Evolutionary conservation across 116 monocot species (phyloP).

Genomic region (Thalassia testudinum): DNA sequence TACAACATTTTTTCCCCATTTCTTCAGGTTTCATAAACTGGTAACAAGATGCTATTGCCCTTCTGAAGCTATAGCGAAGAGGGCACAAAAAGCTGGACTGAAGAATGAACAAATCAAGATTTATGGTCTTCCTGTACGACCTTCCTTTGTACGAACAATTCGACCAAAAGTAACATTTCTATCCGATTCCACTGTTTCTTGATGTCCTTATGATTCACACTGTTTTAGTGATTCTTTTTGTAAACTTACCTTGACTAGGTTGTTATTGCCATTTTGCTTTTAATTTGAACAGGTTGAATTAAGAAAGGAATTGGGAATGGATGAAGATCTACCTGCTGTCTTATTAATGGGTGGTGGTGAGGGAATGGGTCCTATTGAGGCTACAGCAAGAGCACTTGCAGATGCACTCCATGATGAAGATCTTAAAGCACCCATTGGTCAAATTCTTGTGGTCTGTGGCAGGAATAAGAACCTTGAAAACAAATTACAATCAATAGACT

Average conservation of each 20-base stretch:
- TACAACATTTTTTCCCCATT: neutral
- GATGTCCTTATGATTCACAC: neutral
- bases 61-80: conserved; percentile 74
- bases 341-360: conserved; percentile 98
- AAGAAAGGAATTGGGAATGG: conserved; percentile 80
- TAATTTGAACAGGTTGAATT: conserved; percentile 38
- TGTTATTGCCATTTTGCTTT: too few species aligned
- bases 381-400: conserved; percentile 80
- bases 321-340: conserved; percentile 83
- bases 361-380: conserved; percentile 99
- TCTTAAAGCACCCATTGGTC: conserved; percentile 61
- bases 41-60: conserved; percentile 99
- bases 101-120: conserved; percentile 81
- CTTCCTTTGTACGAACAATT: conserved; percentile 84
- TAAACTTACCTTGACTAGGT: neutral
- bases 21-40: conserved; percentile 88
- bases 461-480: conserved; percentile 76
- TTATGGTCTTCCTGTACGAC: conserved; percentile 96
- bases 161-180: conserved; percentile 57
- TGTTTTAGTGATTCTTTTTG: neutral
- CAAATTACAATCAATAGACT: conserved; percentile 52
- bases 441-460: conserved; percentile 84
- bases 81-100: conserved; percentile 83
- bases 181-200: too few species aligned
- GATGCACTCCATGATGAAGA: conserved; percentile 54